phyloP scores from a whole-genome alignment of 2,329 filamentous ascomycete genomes.

The Colletotrichum scovillei region DNA sequence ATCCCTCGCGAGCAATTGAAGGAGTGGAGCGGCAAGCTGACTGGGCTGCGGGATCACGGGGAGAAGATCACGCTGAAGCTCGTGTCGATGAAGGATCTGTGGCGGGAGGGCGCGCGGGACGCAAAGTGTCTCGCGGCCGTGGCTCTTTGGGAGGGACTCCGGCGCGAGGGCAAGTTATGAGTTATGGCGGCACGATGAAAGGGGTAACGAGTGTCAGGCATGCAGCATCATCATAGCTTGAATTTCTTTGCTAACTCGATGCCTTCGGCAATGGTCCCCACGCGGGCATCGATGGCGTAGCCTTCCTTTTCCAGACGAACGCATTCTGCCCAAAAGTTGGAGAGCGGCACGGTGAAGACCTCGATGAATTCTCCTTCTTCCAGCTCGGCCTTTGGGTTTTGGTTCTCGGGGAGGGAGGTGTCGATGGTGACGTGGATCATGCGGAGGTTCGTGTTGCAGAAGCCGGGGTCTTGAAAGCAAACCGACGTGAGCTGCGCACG shows the following conservation, averaged over 20 bases:
- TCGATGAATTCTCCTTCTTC: constrained; percentile 89
- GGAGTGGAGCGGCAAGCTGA: constrained; percentile 68
- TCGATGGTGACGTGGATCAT: constrained; percentile 82
- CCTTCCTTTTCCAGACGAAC: constrained; percentile 75
- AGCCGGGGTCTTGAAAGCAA: constrained; percentile 63
- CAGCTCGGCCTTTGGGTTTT: constrained; percentile 74
- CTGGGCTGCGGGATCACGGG: constrained; percentile 66
- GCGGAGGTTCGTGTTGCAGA: constrained; percentile 74
- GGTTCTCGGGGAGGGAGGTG: constrained; percentile 75
- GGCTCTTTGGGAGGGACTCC: constrained; percentile 68
- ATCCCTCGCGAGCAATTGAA: constrained; percentile 61
- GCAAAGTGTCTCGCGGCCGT: constrained; percentile 69
- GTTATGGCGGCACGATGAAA: too few species aligned
- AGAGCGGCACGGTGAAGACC: constrained; percentile 76
- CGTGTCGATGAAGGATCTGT: constrained; percentile 66
- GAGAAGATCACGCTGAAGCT: constrained; percentile 73
- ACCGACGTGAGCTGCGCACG: neutral
- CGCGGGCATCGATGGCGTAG: constrained; percentile 82
- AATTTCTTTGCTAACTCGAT: constrained; percentile 76
- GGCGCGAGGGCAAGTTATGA: constrained; percentile 57
- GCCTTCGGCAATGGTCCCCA: constrained; percentile 82
- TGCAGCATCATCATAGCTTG: constrained; percentile 47
- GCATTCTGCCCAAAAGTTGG: constrained; percentile 73
- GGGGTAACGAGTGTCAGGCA: neutral
- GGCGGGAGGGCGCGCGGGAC: constrained; percentile 68